Evolutionary conservation across 2,329 filamentous ascomycete species (phyloP), one percentile per base, ranked within the genome.

Genomic region (Colletotrichum cereale): DNA sequence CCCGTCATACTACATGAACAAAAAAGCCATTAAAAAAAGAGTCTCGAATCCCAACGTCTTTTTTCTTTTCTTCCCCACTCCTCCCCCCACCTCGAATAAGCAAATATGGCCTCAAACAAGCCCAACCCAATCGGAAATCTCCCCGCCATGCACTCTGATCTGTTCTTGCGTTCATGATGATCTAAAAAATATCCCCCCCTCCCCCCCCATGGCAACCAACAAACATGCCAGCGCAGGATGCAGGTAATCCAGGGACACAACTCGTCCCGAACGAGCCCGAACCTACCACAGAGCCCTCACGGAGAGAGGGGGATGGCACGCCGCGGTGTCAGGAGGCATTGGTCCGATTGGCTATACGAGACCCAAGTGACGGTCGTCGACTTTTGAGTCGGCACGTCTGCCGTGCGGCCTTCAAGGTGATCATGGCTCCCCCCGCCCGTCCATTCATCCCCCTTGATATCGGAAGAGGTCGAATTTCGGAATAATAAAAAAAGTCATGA

Each of bases 101-200:
- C 68, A 62, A 62, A 71, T 64, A 53, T 36, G 42, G n/a, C 52
- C 52, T 31, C 18, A 44, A 53, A 29, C n/a, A n/a, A 16, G n/a
- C 24, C 40, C 31, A 38, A n/a, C 29, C 68, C 68, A 71, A 71
- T 71, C 64, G 64, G 68, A 57, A 29, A 38, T n/a, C 42, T 62
- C 67, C 68, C 64, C 44, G 42, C 10, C 10, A 38, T 36, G 21
- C 44, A 42, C 5, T 50, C 42, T 42, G 31, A 21, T n/a, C 34
- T 29, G 31, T 16, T 26, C 16, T 40, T 50, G 31, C 44, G n/a
- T 31, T 56, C 52, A 57, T 38, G 29, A 21, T 58, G 40, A 57
- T 65, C 62, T 57, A 65, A 65, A 65, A 58, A n/a, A 65, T 66
- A 40, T 58, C 26, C n/a, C n/a, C 10, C 4, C 38, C 24, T 10